Base-by-base conservation (phyloP, 352 stramenopile genomes). In the Plasmopara muralis region DNA sequence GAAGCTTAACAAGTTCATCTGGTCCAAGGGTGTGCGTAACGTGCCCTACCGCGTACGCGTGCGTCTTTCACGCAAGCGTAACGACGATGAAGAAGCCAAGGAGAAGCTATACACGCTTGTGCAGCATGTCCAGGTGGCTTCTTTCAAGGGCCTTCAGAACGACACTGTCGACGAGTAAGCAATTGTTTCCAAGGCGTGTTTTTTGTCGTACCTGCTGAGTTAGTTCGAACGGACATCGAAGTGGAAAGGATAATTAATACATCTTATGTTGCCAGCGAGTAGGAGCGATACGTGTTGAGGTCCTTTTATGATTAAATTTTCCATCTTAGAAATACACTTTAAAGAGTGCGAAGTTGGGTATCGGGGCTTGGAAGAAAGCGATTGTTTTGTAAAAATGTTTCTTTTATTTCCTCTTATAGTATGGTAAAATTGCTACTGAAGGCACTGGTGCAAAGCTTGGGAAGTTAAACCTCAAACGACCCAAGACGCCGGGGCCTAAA, bases 81-180 rank as follows among this genome's bases (percentile, higher is more conserved):
- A 99, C 82, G 95, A 99, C 69, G 95, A 99, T 63, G 96, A 99
- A 72, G 96, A 99, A 53, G 95, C 96, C 64, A 96, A 98, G 57
- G 96, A 99, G 81, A 98, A 98, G 83, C 86, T 99, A 54, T 99
- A 98, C 93, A 99, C 96, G 69, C 89, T 98, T 50, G 96, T 98
- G 59, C 90, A 98, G 81, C 85, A 98, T 71, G 95, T 99, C 53
- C 78, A 98, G 70, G 95, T 98, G 58, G 84, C 77, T 35, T 74
- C 60, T 60, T 98, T 98, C 87, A 98, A 98, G 83, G 95, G 93
- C 64, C 83, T 98, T 66, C 77, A 97, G 74, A 99, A 96, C 68
- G 95, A 98, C 66, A 97, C 85, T 61, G 88, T 97, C 50, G 86
- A 97, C 61, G 87, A 89, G 66, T 93, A 90, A 93, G 59, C 62